These are phyloP conservation scores for Beta macrorhiza DNA, from an alignment of 179 eudicot species.

Conservation along the genomic window DNA sequence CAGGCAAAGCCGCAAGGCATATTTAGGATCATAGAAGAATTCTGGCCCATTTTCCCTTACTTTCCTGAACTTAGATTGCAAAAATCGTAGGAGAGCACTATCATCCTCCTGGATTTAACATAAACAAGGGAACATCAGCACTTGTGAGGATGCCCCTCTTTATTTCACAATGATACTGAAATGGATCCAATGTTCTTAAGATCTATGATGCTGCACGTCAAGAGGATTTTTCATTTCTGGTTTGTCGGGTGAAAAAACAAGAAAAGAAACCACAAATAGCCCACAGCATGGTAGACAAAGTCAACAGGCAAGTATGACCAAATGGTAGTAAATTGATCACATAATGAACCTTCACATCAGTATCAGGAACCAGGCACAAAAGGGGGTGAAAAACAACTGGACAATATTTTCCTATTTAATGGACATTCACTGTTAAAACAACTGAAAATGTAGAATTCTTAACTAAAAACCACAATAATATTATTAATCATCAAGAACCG, in stretches of 20 bases:
- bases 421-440: neutral
- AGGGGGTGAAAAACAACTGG: neutral
- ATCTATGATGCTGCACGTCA: neutral
- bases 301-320: neutral
- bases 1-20: constrained; percentile 93
- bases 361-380: neutral
- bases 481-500: neutral
- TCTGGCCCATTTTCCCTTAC: constrained; percentile 77
- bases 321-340: neutral
- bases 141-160: neutral
- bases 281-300: neutral
- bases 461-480: neutral
- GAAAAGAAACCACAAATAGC: neutral
- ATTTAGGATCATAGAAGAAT: constrained; percentile 96
- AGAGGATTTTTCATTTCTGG: neutral
- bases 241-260: neutral
- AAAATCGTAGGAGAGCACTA: constrained; percentile 85
- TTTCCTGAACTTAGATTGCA: constrained; percentile 92
- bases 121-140: constrained; percentile 15
- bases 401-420: neutral
- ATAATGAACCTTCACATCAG: neutral
- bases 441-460: neutral
- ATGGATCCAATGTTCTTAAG: neutral
- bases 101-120: constrained; percentile 72
- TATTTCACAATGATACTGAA: neutral